A percentile compares a stretch with the other conserved stretches of the same genome.
phyloP scores from a whole-genome alignment of 768 basidiomycete genomes.

The Amanita fuliginea region DNA sequence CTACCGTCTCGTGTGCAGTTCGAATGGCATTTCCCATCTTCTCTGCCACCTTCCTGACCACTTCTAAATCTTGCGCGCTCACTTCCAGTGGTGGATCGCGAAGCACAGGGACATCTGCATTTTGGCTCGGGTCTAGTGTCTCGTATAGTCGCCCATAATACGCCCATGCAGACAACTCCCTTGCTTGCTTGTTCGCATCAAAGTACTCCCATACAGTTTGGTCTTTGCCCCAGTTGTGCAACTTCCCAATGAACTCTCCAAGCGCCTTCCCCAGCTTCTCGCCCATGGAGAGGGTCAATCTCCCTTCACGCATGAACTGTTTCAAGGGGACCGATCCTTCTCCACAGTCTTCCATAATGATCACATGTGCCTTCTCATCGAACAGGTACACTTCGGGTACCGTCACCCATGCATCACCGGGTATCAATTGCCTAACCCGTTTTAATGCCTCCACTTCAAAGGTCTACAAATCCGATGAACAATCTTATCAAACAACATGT shows the following conservation, averaged over 20 bases:
- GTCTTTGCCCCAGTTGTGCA: slow-evolving; percentile 40
- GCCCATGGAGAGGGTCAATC: slow-evolving; percentile 18
- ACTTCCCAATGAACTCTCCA: slow-evolving; percentile 39
- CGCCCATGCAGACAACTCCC: slow-evolving; percentile 24
- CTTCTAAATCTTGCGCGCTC: slow-evolving; percentile 22
- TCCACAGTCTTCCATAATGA: slow-evolving; percentile 59
- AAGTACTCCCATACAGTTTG: slow-evolving; percentile 20
- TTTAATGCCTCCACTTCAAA: slow-evolving; percentile 39
- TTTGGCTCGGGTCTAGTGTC: slow-evolving; percentile 20
- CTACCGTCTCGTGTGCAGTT: slow-evolving; percentile 18
- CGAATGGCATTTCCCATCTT: slow-evolving; percentile 16
- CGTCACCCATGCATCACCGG: slow-evolving; percentile 26
- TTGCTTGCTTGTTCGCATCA: slow-evolving; percentile 27
- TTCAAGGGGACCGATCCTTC: slow-evolving; percentile 27
- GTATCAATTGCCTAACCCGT: slow-evolving; percentile 27
- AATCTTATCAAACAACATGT: background rate
- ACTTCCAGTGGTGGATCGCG: slow-evolving; percentile 29
- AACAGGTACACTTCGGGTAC: slow-evolving; percentile 39
- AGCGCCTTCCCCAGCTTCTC: slow-evolving; percentile 38
- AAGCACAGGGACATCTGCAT: slow-evolving; percentile 22
- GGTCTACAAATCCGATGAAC: slow-evolving; percentile 13
- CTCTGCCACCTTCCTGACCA: slow-evolving; percentile 13
- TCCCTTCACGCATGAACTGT: slow-evolving; percentile 22
- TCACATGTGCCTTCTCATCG: slow-evolving; percentile 35
- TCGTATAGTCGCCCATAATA: slow-evolving; percentile 35